A percentile compares a stretch with the other conserved stretches of the same genome.
These are phyloP conservation scores for Trichosporon faecale DNA, from an alignment of 1,284 basidiomycete species.

Conservation along the genomic window DNA sequence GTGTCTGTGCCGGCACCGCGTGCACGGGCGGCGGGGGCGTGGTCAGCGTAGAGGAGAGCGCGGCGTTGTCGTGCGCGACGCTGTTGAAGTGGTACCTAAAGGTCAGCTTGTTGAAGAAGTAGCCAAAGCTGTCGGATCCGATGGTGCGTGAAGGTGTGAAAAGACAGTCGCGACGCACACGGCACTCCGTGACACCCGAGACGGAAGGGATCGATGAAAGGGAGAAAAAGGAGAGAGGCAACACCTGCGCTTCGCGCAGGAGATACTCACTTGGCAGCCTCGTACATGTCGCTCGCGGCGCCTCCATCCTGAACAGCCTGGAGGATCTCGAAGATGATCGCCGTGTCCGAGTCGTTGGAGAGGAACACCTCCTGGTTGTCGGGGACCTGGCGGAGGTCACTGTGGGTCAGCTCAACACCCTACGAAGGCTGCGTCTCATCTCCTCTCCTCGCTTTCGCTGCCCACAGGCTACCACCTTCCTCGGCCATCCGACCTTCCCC, in stretches of 20 bases:
- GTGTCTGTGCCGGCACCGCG: conserved; percentile 18
- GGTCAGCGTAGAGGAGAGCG: conserved; percentile 58
- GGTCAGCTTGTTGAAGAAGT: neutral
- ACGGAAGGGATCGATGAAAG: no score
- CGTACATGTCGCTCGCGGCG: conserved; percentile 50
- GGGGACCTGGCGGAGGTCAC: conserved; percentile 87
- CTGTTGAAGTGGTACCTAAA: conserved; percentile 84
- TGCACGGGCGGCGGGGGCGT: conserved; percentile 29
- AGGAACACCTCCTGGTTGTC: conserved; percentile 95
- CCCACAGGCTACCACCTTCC: no score
- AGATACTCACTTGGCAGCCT: conserved; percentile 65
- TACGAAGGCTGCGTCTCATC: no score
- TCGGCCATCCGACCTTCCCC: no score
- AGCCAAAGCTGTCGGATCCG: neutral
- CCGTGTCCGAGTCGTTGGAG: conserved; percentile 65
- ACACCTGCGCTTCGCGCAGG: no score
- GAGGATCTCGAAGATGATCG: conserved; percentile 83
- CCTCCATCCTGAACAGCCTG: conserved; percentile 63
- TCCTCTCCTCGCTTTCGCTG: no score
- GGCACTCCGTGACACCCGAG: neutral
- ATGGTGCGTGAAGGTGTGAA: neutral
- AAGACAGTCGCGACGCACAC: neutral
- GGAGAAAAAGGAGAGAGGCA: no score
- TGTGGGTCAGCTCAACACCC: conserved; percentile 45
- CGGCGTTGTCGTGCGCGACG: conserved; percentile 86